A percentile compares a stretch with the other conserved stretches of the same genome.
phyloP scores from a whole-genome alignment of 192 early-diverging fungal genomes.

The Coemansia sp. region DNA sequence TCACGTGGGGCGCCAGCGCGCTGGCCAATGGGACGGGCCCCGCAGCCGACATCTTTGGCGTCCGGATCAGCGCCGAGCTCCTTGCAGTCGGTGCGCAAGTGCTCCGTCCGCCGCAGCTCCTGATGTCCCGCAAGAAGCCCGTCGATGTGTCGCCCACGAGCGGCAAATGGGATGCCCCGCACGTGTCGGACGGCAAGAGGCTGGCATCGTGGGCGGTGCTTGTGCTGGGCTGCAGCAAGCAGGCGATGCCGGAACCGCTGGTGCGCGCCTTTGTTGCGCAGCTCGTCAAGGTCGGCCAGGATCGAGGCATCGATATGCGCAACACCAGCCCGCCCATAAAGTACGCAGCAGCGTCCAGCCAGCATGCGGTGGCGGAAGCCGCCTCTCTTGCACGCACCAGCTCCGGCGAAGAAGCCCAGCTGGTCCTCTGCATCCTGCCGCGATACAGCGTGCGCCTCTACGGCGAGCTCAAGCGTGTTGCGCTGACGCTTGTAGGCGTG shows the following conservation, averaged over 20 bases:
- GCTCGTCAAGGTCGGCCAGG: constrained; percentile 16
- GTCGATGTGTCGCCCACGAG: not conserved
- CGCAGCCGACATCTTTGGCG: constrained; percentile 12
- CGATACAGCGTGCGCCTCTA: constrained; percentile 26
- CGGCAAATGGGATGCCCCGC: constrained; percentile 11
- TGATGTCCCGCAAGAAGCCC: not conserved
- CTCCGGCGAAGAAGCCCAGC: not conserved
- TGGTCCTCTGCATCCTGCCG: constrained; percentile 38
- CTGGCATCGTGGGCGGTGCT: constrained; percentile 31
- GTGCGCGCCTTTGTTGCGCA: constrained; percentile 15
- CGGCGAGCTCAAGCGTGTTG: constrained; percentile 59
- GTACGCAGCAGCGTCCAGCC: not conserved
- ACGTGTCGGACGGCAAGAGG: not conserved
- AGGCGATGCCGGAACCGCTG: not conserved
- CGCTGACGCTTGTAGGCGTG: constrained; percentile 53
- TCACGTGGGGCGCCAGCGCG: constrained; percentile 6
- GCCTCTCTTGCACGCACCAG: not conserved
- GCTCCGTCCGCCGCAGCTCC: constrained; percentile 7
- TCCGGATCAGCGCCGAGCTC: constrained; percentile 10
- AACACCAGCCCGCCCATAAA: constrained; percentile 21
- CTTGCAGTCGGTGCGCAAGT: constrained; percentile 11
- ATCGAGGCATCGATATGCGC: constrained; percentile 19
- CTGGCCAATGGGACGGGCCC: not conserved
- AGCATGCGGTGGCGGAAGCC: not conserved
- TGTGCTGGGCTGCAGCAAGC: constrained; percentile 19